Evolutionary conservation across 116 monocot species (phyloP).

Genomic region (Iris pallida): DNA sequence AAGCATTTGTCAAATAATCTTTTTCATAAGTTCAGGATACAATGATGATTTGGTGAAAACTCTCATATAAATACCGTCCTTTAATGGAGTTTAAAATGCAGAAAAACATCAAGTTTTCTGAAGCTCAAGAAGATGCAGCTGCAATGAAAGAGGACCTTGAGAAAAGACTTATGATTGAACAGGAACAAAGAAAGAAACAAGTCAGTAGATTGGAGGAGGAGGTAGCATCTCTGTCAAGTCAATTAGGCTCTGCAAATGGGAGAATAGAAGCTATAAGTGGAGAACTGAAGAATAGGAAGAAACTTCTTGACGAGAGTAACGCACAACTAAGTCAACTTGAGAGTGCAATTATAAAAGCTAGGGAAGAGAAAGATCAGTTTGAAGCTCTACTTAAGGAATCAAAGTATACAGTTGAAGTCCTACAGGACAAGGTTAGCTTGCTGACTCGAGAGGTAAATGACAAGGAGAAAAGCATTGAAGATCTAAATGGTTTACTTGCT

Average conservation of each 20-base stretch:
- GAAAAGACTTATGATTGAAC: slow-evolving; percentile 28
- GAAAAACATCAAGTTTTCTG: slow-evolving; percentile 39
- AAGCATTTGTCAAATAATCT: too few species aligned
- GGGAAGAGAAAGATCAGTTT: slow-evolving; percentile 35
- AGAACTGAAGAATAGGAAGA: slow-evolving; percentile 47
- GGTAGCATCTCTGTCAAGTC: slow-evolving; percentile 33
- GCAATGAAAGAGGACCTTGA: slow-evolving; percentile 47
- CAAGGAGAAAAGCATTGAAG: slow-evolving; percentile 46
- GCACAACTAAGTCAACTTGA: slow-evolving; percentile 28
- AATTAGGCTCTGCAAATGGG: slow-evolving; percentile 44
- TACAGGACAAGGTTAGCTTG: slow-evolving; percentile 47
- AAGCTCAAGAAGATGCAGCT: slow-evolving; percentile 40
- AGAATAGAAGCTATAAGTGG: slow-evolving; percentile 23
- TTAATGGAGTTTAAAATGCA: slow-evolving; percentile 15
- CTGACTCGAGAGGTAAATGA: slow-evolving; percentile 47
- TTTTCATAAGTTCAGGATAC: too few species aligned
- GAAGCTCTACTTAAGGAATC: slow-evolving; percentile 45
- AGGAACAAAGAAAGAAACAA: slow-evolving; percentile 45
- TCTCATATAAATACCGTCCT: background rate
- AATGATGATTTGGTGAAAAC: too few species aligned
- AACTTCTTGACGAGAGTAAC: slow-evolving; percentile 27
- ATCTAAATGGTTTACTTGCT: slow-evolving; percentile 29
- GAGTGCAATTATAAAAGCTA: slow-evolving; percentile 21
- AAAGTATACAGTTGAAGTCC: slow-evolving; percentile 18
- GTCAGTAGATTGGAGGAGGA: slow-evolving; percentile 39